Evolutionary conservation across 2,329 filamentous ascomycete species (phyloP).

Genomic region (Alternaria alternata): DNA sequence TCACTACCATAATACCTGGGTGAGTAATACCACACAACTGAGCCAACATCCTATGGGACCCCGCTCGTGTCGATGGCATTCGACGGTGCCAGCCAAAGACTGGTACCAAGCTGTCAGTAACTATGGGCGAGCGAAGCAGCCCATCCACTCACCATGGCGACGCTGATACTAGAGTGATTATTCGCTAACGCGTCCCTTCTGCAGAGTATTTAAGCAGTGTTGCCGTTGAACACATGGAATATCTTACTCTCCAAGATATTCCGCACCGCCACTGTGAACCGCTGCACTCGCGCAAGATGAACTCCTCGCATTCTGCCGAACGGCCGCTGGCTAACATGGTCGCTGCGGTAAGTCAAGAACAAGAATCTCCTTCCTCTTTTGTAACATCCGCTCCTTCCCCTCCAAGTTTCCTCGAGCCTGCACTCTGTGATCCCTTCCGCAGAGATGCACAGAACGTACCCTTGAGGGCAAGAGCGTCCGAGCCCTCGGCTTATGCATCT

Average conservation of each 20-base stretch:
- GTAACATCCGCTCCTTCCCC: slow-evolving; percentile 1
- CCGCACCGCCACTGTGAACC: slow-evolving; percentile 44
- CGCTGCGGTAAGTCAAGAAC: slow-evolving; percentile 42
- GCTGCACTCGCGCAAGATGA: slow-evolving; percentile 40
- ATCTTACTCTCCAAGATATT: slow-evolving; percentile 51
- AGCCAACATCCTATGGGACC: slow-evolving; percentile 1
- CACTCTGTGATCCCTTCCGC: slow-evolving; percentile 8
- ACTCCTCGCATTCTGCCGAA: slow-evolving; percentile 33
- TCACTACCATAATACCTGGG: slow-evolving; percentile 19
- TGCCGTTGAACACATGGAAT: slow-evolving; percentile 41
- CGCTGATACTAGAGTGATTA: slow-evolving; percentile 2
- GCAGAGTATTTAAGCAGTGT: slow-evolving; percentile 23
- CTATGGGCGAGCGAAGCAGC: slow-evolving; percentile 12
- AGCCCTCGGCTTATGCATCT: background rate
- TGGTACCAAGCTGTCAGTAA: slow-evolving; percentile 23
- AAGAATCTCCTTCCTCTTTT: slow-evolving; percentile 15
- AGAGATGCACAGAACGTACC: background rate
- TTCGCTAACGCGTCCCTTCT: slow-evolving; percentile 9
- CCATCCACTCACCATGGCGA: slow-evolving; percentile 15
- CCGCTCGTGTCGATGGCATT: slow-evolving; percentile 14
- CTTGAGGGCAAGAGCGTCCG: background rate
- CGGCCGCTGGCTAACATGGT: slow-evolving; percentile 33
- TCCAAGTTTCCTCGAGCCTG: slow-evolving; percentile 6
- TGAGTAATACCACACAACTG: slow-evolving; percentile 7
- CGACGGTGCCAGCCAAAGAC: slow-evolving; percentile 13